Percentiles rank a stretch among this genome's conserved stretches.
Evolutionary conservation across 768 basidiomycete genomes (phyloP).

Genomic region (Kondoa subrosea): DNA sequence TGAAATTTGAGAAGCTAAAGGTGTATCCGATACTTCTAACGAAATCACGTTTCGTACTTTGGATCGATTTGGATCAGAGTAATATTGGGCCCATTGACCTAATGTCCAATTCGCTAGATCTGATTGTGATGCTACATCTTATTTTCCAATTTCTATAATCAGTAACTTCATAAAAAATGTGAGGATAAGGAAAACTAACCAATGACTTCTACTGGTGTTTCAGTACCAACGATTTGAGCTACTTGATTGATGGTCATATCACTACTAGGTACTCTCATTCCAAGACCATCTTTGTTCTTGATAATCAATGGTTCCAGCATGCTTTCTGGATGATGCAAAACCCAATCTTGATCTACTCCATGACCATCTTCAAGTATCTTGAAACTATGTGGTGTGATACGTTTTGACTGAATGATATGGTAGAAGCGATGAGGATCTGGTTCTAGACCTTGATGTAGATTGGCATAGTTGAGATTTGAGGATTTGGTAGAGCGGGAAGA

Average conservation of each 20-base stretch:
- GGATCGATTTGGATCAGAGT: constrained; percentile 54
- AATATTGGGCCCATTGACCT: constrained; percentile 78
- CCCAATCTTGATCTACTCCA: constrained; percentile 50
- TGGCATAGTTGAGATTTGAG: constrained; percentile 56
- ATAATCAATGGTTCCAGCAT: constrained; percentile 72
- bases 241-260: constrained; percentile 65
- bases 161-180: background rate
- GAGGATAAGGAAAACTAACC: constrained; percentile 29
- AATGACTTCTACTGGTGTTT: constrained; percentile 74
- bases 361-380: constrained; percentile 49
- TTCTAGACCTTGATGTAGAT: constrained; percentile 48
- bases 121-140: constrained; percentile 78
- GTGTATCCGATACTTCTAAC: constrained; percentile 74
- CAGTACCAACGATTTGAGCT: constrained; percentile 53
- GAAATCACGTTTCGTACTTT: constrained; percentile 92
- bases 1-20: constrained; percentile 55
- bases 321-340: constrained; percentile 38
- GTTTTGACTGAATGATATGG: constrained; percentile 51
- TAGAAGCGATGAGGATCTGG: constrained; percentile 41
- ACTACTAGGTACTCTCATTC: constrained; percentile 68
- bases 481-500: constrained; percentile 33
- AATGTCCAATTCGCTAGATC: constrained; percentile 75
- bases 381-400: constrained; percentile 48
- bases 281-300: constrained; percentile 58
- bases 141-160: background rate